These are phyloP conservation scores for Crucibulum parvulum DNA, from an alignment of 1,284 basidiomycete genomes.

Conservation along the genomic window DNA sequence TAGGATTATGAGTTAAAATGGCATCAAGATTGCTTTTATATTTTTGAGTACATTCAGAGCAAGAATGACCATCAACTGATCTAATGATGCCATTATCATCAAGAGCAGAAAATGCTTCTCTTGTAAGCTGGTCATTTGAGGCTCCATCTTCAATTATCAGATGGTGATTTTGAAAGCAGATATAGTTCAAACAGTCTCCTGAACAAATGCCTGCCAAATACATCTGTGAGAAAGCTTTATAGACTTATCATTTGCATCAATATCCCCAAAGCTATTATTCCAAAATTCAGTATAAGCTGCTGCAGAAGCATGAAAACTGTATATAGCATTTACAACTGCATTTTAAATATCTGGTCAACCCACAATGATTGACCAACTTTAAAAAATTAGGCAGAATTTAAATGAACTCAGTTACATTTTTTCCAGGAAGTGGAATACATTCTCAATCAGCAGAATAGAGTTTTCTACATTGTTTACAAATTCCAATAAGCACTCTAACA, in stretches of 20 bases:
- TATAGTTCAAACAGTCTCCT: slow-evolving; percentile 16
- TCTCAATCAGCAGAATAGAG: too few relatives aligned
- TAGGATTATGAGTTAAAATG: slow-evolving; percentile 12
- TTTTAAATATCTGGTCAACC: neutral
- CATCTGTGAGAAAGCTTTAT: slow-evolving; percentile 3
- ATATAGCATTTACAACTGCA: neutral
- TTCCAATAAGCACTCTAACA: slow-evolving; percentile 10
- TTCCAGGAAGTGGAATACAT: too few relatives aligned
- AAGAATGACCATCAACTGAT: slow-evolving; percentile 7
- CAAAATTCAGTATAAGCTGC: slow-evolving; percentile 7
- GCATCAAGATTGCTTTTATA: slow-evolving; percentile 15
- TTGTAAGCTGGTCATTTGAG: slow-evolving; percentile 13
- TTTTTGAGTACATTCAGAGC: slow-evolving; percentile 17
- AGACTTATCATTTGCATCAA: neutral
- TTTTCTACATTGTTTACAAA: slow-evolving; percentile 13
- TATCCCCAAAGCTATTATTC: slow-evolving; percentile 10
- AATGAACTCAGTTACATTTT: neutral
- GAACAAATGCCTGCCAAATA: slow-evolving; percentile 24
- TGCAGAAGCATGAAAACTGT: neutral
- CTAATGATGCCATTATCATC: slow-evolving; percentile 15
- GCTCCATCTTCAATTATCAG: slow-evolving; percentile 10
- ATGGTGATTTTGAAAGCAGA: slow-evolving; percentile 5
- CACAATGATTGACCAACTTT: neutral
- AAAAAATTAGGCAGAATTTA: neutral
- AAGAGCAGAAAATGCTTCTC: slow-evolving; percentile 13